Percentiles rank a stretch among this genome's conserved stretches.
Evolutionary conservation across 352 stramenopile genomes (phyloP).

Genomic region (Pythium scleroteichum): DNA sequence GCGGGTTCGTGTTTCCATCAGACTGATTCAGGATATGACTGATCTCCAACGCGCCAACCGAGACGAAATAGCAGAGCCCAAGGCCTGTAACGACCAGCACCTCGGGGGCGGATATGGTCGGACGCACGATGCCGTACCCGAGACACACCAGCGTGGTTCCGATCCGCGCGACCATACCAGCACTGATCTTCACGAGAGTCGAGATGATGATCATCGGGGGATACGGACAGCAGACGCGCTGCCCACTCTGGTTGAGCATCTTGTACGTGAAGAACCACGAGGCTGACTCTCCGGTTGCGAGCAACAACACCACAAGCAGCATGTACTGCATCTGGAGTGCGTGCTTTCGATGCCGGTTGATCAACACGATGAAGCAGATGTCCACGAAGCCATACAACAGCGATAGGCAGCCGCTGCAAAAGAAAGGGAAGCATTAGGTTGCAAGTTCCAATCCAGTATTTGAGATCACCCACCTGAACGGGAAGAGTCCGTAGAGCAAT

Average conservation of each 20-base stretch:
- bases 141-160: conserved; percentile 77
- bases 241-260: conserved; percentile 65
- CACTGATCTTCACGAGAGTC: conserved; percentile 68
- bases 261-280: conserved; percentile 83
- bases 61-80: conserved; percentile 80
- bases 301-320: conserved; percentile 71
- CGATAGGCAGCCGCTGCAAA: conserved; percentile 59
- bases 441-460: not conserved
- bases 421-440: conserved; percentile 1
- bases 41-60: conserved; percentile 74
- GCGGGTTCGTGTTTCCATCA: conserved; percentile 58
- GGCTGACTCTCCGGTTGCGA: conserved; percentile 69
- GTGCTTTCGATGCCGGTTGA: conserved; percentile 68
- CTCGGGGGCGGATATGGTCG: conserved; percentile 70
- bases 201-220: conserved; percentile 67
- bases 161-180: conserved; percentile 75
- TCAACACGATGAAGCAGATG: conserved; percentile 66
- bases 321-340: conserved; percentile 85
- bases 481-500: conserved; percentile 77
- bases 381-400: conserved; percentile 73
- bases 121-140: conserved; percentile 80
- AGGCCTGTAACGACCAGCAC: conserved; percentile 75
- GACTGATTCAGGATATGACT: conserved; percentile 81
- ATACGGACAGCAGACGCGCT: conserved; percentile 79
- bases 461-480: conserved; percentile 69